phyloP scores from a whole-genome alignment of 768 basidiomycete species.

The Amanita subjunquillea region DNA sequence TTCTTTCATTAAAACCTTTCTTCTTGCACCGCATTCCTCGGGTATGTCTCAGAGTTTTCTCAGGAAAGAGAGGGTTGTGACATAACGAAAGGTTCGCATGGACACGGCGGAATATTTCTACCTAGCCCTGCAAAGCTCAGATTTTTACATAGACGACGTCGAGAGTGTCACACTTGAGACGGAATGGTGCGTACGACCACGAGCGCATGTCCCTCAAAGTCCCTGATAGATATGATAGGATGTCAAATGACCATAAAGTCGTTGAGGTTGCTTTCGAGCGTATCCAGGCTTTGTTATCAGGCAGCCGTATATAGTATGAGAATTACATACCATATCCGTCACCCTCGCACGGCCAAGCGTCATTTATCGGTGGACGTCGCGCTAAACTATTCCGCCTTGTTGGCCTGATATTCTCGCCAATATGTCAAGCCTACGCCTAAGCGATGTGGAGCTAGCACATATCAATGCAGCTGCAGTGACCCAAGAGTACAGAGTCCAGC shows the following conservation, averaged over 20 bases:
- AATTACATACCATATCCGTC: conserved; percentile 1
- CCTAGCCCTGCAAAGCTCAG: conserved; percentile 60
- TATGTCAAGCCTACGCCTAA: conserved; percentile 52
- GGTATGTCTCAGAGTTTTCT: conserved; percentile 26
- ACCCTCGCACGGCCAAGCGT: background rate
- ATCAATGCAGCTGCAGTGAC: conserved; percentile 88
- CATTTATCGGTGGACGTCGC: no score
- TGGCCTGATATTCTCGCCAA: conserved; percentile 2
- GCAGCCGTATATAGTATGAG: background rate
- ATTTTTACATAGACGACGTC: conserved; percentile 56
- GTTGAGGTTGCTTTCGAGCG: background rate
- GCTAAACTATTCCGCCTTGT: background rate
- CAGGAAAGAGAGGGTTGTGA: background rate
- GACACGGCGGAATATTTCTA: conserved; percentile 81
- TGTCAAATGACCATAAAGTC: conserved; percentile 2
- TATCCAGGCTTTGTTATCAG: background rate
- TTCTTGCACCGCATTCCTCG: conserved; percentile 74
- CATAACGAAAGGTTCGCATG: conserved; percentile 50
- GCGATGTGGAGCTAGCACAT: conserved; percentile 62
- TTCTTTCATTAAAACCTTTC: conserved; percentile 44
- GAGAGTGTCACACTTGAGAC: conserved; percentile 73
- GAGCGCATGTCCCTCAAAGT: background rate
- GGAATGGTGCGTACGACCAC: conserved; percentile 49
- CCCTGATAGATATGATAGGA: background rate
- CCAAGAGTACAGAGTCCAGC: conserved; percentile 79